Conservation (phyloP, 345 rosid species). For the Garcia nutans region DNA sequence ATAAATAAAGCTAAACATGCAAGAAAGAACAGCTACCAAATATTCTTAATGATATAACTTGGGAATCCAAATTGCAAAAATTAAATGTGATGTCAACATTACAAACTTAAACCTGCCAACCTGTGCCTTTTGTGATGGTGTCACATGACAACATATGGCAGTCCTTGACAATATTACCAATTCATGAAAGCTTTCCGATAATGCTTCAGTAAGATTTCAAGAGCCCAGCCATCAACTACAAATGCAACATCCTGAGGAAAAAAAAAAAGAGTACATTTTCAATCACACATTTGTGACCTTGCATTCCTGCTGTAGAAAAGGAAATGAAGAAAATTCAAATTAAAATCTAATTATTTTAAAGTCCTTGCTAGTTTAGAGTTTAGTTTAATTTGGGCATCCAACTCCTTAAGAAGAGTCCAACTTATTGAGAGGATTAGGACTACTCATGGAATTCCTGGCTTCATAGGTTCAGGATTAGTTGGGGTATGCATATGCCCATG, state of each 20-base stretch:
- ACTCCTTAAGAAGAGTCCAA: too few relatives aligned
- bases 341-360: too few relatives aligned
- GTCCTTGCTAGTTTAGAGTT: too few relatives aligned
- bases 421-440: too few relatives aligned
- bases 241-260: conserved; percentile 81
- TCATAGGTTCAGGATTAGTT: too few relatives aligned
- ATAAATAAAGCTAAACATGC: not conserved
- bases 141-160: conserved; percentile 97
- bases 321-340: too few relatives aligned
- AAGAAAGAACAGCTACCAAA: not conserved
- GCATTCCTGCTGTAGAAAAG: too few relatives aligned
- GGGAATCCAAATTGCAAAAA: not conserved
- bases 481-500: too few relatives aligned
- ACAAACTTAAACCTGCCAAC: conserved; percentile 35
- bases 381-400: too few relatives aligned
- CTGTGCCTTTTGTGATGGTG: conserved; percentile 99
- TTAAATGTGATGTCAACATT: not conserved
- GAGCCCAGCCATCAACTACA: conserved; percentile 97
- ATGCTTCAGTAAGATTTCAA: conserved; percentile 86
- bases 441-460: too few relatives aligned
- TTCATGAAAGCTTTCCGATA: conserved; percentile 79
- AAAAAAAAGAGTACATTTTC: not conserved
- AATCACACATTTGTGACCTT: too few relatives aligned
- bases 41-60: not conserved
- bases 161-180: conserved; percentile 93